phyloP scores from a whole-genome alignment of 2,329 filamentous ascomycete genomes.

The Cladophialophora bantiana region DNA sequence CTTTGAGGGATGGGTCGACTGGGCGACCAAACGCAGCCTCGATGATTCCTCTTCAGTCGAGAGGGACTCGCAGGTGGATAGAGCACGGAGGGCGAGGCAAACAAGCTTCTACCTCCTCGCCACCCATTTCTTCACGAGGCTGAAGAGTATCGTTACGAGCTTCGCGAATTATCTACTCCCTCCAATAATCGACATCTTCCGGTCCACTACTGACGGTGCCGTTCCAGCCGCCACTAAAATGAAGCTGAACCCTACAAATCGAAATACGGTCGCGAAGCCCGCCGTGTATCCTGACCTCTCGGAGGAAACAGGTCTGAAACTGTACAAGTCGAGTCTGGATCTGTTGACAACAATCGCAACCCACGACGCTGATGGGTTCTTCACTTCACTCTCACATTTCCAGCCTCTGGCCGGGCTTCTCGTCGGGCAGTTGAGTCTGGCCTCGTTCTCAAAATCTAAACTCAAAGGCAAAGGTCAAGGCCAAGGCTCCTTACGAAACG shows the following conservation, averaged over 20 bases:
- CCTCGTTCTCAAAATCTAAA: constrained; percentile 48
- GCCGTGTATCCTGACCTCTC: constrained; percentile 31
- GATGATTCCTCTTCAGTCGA: constrained; percentile 12
- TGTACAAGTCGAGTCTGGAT: constrained; percentile 35
- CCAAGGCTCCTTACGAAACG: constrained; percentile 68
- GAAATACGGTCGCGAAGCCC: background rate
- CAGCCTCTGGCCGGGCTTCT: constrained; percentile 73
- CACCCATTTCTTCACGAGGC: constrained; percentile 31
- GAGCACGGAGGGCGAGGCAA: constrained; percentile 67
- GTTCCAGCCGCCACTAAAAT: background rate
- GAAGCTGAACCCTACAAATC: background rate
- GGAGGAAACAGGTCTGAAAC: constrained; percentile 41
- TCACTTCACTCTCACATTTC: constrained; percentile 76
- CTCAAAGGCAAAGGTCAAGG: constrained; percentile 30
- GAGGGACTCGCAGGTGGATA: constrained; percentile 3
- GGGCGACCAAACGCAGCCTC: constrained; percentile 62
- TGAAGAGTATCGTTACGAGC: constrained; percentile 82
- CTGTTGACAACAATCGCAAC: constrained; percentile 24
- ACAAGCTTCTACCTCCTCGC: constrained; percentile 54
- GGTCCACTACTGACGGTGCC: background rate
- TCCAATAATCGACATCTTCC: constrained; percentile 70
- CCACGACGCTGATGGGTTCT: constrained; percentile 42
- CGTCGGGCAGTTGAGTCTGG: constrained; percentile 67
- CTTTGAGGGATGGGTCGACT: constrained; percentile 85
- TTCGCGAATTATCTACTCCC: constrained; percentile 88